Percentiles rank a stretch among this genome's conserved stretches.
These are phyloP conservation scores for Pestalotiopsis sp. DNA, from an alignment of 2,329 filamentous ascomycete species.

Conservation along the genomic window DNA sequence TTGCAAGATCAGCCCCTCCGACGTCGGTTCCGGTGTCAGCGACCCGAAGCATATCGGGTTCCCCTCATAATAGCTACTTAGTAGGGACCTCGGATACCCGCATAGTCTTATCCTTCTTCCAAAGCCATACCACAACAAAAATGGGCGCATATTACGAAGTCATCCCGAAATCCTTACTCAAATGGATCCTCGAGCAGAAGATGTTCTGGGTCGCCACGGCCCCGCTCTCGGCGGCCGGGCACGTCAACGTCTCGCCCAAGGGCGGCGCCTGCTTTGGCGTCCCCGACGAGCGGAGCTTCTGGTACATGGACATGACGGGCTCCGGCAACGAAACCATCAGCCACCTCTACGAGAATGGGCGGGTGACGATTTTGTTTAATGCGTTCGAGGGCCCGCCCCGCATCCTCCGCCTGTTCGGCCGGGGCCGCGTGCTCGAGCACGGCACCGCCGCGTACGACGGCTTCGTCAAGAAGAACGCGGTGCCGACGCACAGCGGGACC, in stretches of 20 bases:
- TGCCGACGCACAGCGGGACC: constrained; percentile 31
- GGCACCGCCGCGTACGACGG: constrained; percentile 32
- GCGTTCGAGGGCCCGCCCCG: constrained; percentile 41
- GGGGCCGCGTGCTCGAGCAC: constrained; percentile 38
- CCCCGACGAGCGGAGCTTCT: constrained; percentile 35
- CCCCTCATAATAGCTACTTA: not conserved
- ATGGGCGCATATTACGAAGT: constrained; percentile 33
- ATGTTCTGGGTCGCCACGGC: constrained; percentile 79
- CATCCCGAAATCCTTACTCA: constrained; percentile 45
- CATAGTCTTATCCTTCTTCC: not conserved
- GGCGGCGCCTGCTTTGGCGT: constrained; percentile 55
- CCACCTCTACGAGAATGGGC: constrained; percentile 76
- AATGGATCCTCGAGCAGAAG: constrained; percentile 69
- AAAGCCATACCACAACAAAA: not conserved
- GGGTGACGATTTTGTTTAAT: constrained; percentile 74
- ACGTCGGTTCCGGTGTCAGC: not conserved
- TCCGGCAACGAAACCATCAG: constrained; percentile 77
- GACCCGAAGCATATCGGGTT: not conserved
- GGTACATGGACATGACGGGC: constrained; percentile 71
- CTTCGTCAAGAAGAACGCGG: constrained; percentile 35
- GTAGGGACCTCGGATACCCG: not conserved
- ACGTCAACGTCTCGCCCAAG: constrained; percentile 80
- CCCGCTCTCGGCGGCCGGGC: constrained; percentile 61
- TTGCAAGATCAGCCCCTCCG: not conserved
- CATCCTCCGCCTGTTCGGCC: constrained; percentile 42